Conservation (phyloP, 176 grass and related monocot species). For the Canna indica region DNA sequence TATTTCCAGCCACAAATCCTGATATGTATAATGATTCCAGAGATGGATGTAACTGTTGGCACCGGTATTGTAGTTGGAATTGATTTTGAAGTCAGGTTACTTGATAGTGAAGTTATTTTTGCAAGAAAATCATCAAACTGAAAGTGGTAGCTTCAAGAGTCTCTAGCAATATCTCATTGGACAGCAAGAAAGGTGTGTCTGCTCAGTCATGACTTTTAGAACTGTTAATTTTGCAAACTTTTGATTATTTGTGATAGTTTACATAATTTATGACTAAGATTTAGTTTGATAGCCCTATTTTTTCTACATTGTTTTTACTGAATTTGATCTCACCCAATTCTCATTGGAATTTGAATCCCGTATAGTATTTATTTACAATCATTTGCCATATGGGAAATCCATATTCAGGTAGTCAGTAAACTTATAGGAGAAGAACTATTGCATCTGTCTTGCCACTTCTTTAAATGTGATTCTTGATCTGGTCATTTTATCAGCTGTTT, state of each 20-base stretch:
- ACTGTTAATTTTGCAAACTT: neutral
- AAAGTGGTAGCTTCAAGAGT: neutral
- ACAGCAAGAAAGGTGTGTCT: neutral
- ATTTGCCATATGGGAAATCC: too few relatives aligned
- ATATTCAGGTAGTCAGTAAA: too few relatives aligned
- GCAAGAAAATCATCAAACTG: neutral
- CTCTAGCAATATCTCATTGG: neutral
- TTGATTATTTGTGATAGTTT: too few relatives aligned
- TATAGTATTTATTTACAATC: too few relatives aligned
- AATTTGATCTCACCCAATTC: too few relatives aligned
- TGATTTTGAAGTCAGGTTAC: conserved; percentile 19
- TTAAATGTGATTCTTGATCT: too few relatives aligned
- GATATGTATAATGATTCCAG: conserved; percentile 41
- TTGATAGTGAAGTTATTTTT: neutral
- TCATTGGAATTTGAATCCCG: too few relatives aligned
- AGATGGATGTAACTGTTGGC: conserved; percentile 66
- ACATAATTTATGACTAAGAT: too few relatives aligned
- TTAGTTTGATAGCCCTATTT: too few relatives aligned
- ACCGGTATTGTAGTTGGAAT: conserved; percentile 58
- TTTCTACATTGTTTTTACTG: neutral
- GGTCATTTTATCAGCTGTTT: too few relatives aligned
- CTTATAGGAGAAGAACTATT: too few relatives aligned
- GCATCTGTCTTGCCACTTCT: too few relatives aligned
- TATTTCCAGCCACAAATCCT: conserved; percentile 59
- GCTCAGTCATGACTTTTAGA: neutral